These are phyloP conservation scores for Plasmodium gaboni DNA, from an alignment of 169 alveolate genomes.

Conservation along the genomic window DNA sequence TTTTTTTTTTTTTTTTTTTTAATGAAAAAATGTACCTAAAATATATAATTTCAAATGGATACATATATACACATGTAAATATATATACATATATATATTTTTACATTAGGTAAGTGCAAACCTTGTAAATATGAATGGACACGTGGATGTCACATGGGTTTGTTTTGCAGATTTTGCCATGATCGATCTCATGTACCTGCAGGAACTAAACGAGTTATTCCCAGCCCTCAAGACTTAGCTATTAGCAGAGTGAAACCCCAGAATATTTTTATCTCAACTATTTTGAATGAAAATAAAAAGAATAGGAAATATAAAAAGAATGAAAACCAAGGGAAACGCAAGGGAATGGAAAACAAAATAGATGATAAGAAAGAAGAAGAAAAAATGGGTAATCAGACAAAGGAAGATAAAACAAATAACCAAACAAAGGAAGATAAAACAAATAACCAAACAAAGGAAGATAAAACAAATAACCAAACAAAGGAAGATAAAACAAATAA, in stretches of 20 bases:
- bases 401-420: no score
- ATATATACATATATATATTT: not conserved
- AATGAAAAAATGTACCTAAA: no score
- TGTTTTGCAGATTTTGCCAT: constrained; percentile 79
- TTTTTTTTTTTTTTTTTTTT: constrained; percentile 13
- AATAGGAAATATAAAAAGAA: not conserved
- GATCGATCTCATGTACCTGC: constrained; percentile 66
- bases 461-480: not conserved
- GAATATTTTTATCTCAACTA: constrained; percentile 16
- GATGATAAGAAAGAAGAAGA: not conserved
- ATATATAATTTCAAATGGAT: no score
- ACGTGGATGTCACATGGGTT: constrained; percentile 78
- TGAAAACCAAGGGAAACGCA: not conserved
- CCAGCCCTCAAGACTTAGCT: constrained; percentile 20
- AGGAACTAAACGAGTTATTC: constrained; percentile 69
- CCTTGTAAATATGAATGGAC: constrained; percentile 81
- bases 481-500: not conserved
- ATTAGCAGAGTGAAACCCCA: constrained; percentile 30
- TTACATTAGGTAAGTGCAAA: constrained; percentile 70
- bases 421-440: not conserved
- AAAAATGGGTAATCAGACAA: not conserved
- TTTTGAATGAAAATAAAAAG: not conserved
- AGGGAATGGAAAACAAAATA: not conserved
- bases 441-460: not conserved
- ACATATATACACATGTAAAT: no score